Evolutionary conservation across 768 basidiomycete species (phyloP).

Genomic region (Russula dissimulans): DNA sequence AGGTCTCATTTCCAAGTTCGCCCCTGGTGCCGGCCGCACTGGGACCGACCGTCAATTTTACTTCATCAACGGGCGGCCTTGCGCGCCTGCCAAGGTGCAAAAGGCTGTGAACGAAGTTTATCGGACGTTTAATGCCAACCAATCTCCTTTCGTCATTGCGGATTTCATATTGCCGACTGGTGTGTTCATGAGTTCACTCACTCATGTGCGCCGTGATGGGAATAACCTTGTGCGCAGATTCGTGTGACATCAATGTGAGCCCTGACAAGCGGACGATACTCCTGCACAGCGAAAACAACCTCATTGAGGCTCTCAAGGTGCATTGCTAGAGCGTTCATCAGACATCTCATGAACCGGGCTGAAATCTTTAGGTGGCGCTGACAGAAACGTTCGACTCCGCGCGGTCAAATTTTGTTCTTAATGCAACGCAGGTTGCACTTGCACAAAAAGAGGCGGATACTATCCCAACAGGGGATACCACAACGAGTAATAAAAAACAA

Average conservation of each 20-base stretch:
- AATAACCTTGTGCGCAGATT: slow-evolving; percentile 34
- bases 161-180: slow-evolving; percentile 77
- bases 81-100: slow-evolving; percentile 68
- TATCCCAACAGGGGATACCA: not conserved
- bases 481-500: not conserved
- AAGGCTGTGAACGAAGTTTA: slow-evolving; percentile 92
- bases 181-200: slow-evolving; percentile 28
- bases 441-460: not conserved
- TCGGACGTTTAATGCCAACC: slow-evolving; percentile 64
- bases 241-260: slow-evolving; percentile 88
- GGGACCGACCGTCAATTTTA: slow-evolving; percentile 85
- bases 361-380: slow-evolving; percentile 5
- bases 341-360: not conserved
- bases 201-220: not conserved
- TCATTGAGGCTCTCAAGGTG: slow-evolving; percentile 75
- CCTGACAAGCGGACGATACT: slow-evolving; percentile 97
- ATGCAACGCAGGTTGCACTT: slow-evolving; percentile 11
- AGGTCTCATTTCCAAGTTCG: slow-evolving; percentile 81
- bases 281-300: slow-evolving; percentile 74
- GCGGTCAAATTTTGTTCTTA: slow-evolving; percentile 18
- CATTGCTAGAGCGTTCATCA: not conserved
- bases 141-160: slow-evolving; percentile 75
- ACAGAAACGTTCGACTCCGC: slow-evolving; percentile 11
- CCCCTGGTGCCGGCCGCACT: slow-evolving; percentile 62
- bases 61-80: slow-evolving; percentile 88